phyloP scores from a whole-genome alignment of 768 basidiomycete genomes.

The Lyophyllum atratum region DNA sequence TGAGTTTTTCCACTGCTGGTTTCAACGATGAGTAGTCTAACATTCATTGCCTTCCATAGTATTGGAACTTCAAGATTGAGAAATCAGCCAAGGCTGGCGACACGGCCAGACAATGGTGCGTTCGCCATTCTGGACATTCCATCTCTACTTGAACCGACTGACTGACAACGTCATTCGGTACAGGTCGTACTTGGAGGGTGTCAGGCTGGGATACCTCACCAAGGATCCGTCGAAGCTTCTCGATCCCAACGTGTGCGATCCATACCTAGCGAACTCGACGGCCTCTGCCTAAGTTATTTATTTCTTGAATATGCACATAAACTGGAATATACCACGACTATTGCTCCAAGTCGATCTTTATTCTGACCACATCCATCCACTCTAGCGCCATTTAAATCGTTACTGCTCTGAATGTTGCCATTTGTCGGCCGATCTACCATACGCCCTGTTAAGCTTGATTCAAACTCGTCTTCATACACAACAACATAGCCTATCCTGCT shows the following conservation, averaged over 20 bases:
- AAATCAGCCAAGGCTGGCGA: conserved; percentile 49
- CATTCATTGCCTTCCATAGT: conserved; percentile 22
- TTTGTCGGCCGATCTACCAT: too few species aligned
- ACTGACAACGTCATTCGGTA: not conserved
- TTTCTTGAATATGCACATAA: not conserved
- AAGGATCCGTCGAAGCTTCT: conserved; percentile 56
- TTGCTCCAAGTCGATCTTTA: too few species aligned
- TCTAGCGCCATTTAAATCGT: too few species aligned
- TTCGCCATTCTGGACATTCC: not conserved
- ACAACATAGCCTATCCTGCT: too few species aligned
- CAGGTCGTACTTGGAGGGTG: conserved; percentile 73
- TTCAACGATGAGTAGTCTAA: not conserved
- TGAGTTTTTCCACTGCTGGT: conserved; percentile 31
- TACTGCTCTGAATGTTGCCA: too few species aligned
- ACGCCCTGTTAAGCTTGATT: too few species aligned
- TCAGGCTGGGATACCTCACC: conserved; percentile 61
- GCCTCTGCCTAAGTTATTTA: not conserved
- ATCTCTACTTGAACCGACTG: not conserved
- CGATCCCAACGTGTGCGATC: conserved; percentile 64
- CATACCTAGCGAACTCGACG: conserved; percentile 34
- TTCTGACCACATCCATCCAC: too few species aligned
- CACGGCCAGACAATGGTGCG: conserved; percentile 67
- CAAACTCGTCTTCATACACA: too few species aligned
- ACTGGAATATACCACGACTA: not conserved
- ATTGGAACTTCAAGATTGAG: conserved; percentile 79